Percentiles rank a stretch among this genome's conserved stretches.
Evolutionary conservation across 148 eudicot genomes (phyloP).

Genomic region (Silene latifolia): DNA sequence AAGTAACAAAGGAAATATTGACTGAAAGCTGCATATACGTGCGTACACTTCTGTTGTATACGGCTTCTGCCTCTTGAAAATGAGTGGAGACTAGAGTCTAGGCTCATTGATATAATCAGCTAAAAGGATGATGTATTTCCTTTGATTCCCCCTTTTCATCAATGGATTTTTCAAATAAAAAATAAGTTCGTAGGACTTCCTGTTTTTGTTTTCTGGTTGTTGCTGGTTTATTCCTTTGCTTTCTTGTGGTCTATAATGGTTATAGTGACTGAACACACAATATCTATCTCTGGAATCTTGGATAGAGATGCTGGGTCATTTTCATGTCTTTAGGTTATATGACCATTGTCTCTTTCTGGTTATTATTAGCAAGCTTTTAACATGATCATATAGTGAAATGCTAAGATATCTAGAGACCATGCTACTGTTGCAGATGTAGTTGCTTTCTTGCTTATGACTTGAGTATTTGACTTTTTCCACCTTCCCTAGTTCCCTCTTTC

Average conservation of each 20-base stretch:
- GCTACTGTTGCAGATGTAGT: not conserved
- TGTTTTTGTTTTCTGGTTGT: not conserved
- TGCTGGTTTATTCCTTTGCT: not conserved
- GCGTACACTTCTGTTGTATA: not conserved
- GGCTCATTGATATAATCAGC: not conserved
- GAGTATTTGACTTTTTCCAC: not conserved
- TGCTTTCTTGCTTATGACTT: not conserved
- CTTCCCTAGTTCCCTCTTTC: not conserved
- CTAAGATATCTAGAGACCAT: not conserved
- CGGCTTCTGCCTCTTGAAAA: slow-evolving; percentile 10
- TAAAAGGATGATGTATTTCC: slow-evolving; percentile 13
- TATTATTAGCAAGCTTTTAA: not conserved
- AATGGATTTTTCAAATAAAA: not conserved
- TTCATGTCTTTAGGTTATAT: slow-evolving; percentile 6
- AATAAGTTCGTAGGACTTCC: not conserved
- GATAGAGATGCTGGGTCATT: slow-evolving; percentile 3
- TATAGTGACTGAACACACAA: slow-evolving; percentile 19
- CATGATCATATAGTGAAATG: not conserved
- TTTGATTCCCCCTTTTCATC: slow-evolving; percentile 21
- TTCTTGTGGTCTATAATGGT: slow-evolving; percentile 21
- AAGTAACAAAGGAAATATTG: slow-evolving; percentile 9
- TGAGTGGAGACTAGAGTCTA: slow-evolving; percentile 12
- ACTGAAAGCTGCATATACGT: slow-evolving; percentile 12
- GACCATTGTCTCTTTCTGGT: not conserved
- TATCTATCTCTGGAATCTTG: slow-evolving; percentile 7